These are phyloP conservation scores for Hypomyces perniciosus DNA, from an alignment of 2,329 filamentous ascomycete species.

Conservation along the genomic window DNA sequence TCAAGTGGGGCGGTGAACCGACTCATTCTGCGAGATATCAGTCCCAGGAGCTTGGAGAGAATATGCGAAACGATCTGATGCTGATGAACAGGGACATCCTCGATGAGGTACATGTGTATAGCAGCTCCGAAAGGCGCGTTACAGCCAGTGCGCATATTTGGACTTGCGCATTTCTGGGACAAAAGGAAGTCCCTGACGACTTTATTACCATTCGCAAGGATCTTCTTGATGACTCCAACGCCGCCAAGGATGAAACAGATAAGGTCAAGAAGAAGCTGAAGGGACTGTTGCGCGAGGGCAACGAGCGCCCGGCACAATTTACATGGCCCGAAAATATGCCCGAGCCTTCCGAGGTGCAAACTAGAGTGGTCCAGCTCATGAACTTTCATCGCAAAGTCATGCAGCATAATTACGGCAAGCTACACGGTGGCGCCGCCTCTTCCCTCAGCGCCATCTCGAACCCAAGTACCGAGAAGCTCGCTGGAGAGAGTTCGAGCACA, in stretches of 20 bases:
- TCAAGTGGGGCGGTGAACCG: slow-evolving; percentile 98
- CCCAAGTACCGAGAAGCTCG: slow-evolving; percentile 41
- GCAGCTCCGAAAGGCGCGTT: slow-evolving; percentile 89
- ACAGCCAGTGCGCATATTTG: slow-evolving; percentile 97
- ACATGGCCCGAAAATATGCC: slow-evolving; percentile 96
- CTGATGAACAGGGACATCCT: slow-evolving; percentile 88
- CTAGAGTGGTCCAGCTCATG: slow-evolving; percentile 90
- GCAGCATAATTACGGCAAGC: slow-evolving; percentile 83
- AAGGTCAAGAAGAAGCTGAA: slow-evolving; percentile 99
- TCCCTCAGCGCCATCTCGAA: slow-evolving; percentile 55
- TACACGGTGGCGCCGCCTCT: slow-evolving; percentile 61
- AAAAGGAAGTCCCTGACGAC: slow-evolving; percentile 77
- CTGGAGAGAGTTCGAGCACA: slow-evolving; percentile 35
- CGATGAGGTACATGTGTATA: slow-evolving; percentile 90
- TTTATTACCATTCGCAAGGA: slow-evolving; percentile 91
- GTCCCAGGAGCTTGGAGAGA: slow-evolving; percentile 87
- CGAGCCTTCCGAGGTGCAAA: slow-evolving; percentile 88
- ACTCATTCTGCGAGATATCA: slow-evolving; percentile 97
- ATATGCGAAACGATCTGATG: slow-evolving; percentile 90
- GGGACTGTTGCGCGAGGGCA: slow-evolving; percentile 82
- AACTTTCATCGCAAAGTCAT: slow-evolving; percentile 95
- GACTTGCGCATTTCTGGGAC: slow-evolving; percentile 79
- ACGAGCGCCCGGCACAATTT: slow-evolving; percentile 88
- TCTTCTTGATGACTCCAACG: slow-evolving; percentile 92
- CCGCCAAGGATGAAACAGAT: slow-evolving; percentile 98